Evolutionary conservation across 1,139 yeast species (phyloP).

Genomic region (Groenewaldozyma sp.): DNA sequence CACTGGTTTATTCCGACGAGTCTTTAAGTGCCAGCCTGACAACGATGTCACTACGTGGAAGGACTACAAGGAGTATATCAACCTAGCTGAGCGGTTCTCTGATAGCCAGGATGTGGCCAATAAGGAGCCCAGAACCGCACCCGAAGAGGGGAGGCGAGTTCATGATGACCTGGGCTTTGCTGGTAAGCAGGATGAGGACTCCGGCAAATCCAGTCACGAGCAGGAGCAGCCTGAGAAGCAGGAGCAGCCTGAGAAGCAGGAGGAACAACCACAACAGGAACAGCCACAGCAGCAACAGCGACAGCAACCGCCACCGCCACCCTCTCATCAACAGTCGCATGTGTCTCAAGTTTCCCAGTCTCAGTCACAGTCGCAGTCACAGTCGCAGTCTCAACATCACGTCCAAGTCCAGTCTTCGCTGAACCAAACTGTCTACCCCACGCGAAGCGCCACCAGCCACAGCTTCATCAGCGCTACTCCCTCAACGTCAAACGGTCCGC

Average conservation of each 20-base stretch:
- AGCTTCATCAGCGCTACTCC: background rate
- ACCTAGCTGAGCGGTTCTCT: slow-evolving; percentile 30
- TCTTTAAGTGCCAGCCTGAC: slow-evolving; percentile 94
- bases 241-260: background rate
- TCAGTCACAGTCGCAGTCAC: too few species aligned
- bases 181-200: slow-evolving; percentile 7
- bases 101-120: slow-evolving; percentile 24
- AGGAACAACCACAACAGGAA: background rate
- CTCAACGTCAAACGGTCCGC: background rate
- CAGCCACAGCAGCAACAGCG: background rate
- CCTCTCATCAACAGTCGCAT: too few species aligned
- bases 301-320: too few species aligned
- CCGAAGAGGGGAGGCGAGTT: slow-evolving; percentile 11
- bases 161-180: slow-evolving; percentile 19
- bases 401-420: too few species aligned
- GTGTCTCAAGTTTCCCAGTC: too few species aligned
- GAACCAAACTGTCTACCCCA: too few species aligned
- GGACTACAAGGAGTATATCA: slow-evolving; percentile 63
- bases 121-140: slow-evolving; percentile 12
- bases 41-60: slow-evolving; percentile 81
- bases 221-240: background rate
- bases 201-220: slow-evolving; percentile 1
- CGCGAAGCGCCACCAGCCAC: too few species aligned
- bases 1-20: slow-evolving; percentile 69
- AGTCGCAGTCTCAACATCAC: too few species aligned